Evolutionary conservation across 2,329 filamentous ascomycete genomes (phyloP).

Genomic region (Neoarthrinium moseri): DNA sequence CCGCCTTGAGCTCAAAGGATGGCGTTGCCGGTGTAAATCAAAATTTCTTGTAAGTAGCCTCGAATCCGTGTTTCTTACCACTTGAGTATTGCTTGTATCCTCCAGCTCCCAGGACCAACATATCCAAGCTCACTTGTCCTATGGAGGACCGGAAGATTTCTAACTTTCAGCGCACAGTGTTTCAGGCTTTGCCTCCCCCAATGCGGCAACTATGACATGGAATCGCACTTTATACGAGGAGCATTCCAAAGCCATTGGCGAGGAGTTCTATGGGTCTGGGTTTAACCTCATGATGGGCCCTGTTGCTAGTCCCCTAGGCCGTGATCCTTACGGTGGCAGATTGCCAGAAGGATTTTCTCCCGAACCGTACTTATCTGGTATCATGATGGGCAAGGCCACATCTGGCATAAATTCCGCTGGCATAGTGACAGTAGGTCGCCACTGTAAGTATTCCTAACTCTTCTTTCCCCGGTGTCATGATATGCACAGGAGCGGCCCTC

Average conservation of each 20-base stretch:
- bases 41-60: constrained; percentile 14
- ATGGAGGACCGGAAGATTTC: too few species aligned
- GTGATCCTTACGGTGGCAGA: not conserved
- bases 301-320: constrained; percentile 10
- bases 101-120: too few species aligned
- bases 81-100: too few species aligned
- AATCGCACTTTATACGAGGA: constrained; percentile 13
- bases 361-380: constrained; percentile 6
- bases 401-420: constrained; percentile 3
- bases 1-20: constrained; percentile 9
- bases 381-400: not conserved
- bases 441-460: not conserved
- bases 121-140: too few species aligned
- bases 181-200: constrained; percentile 16
- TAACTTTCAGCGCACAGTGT: too few species aligned
- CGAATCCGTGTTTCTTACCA: too few species aligned
- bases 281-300: constrained; percentile 14
- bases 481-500: too few species aligned
- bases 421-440: constrained; percentile 8
- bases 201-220: constrained; percentile 18
- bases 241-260: constrained; percentile 16
- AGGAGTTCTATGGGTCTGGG: constrained; percentile 15
- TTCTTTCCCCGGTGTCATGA: too few species aligned
- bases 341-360: not conserved
- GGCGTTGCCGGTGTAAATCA: constrained; percentile 14